A percentile compares a stretch with the other conserved stretches of the same genome.
These are phyloP conservation scores for Sequoia sempervirens DNA, from an alignment of 75 land plant species.

Conservation along the genomic window DNA sequence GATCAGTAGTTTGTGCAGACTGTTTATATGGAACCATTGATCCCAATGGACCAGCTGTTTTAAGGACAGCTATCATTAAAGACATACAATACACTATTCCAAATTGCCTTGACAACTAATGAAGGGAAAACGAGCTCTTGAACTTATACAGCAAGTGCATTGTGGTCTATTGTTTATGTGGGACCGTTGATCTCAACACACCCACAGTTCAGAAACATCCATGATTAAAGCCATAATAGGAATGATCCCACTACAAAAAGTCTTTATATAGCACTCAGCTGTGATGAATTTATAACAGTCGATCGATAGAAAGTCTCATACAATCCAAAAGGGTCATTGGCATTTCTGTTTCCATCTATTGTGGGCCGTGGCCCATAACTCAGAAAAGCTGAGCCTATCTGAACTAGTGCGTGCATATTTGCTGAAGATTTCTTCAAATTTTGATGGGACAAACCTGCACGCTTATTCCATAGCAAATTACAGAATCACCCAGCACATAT, in stretches of 20 bases:
- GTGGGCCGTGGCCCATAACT: constrained; percentile 58
- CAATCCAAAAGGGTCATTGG: constrained; percentile 73
- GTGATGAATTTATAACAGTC: background rate
- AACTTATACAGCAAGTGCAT: too few relatives aligned
- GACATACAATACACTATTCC: background rate
- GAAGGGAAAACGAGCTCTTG: too few relatives aligned
- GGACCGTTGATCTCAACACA: background rate
- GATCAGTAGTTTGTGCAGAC: background rate
- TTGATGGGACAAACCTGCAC: constrained; percentile 58
- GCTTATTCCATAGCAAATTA: background rate
- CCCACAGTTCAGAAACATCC: background rate
- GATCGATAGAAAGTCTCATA: background rate
- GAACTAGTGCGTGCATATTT: constrained; percentile 55
- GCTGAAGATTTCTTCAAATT: constrained; percentile 69
- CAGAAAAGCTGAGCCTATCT: constrained; percentile 38
- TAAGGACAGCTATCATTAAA: background rate
- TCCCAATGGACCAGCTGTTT: background rate
- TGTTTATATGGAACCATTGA: background rate
- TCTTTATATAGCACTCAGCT: background rate
- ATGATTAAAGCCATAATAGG: background rate
- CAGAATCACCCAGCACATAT: too few relatives aligned
- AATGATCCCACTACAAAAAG: background rate
- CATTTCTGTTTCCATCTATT: constrained; percentile 29
- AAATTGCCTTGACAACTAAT: too few relatives aligned
- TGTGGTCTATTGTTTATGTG: background rate